A percentile compares a stretch with the other conserved stretches of the same genome.
Evolutionary conservation across 2,329 filamentous ascomycete species (phyloP).

Genomic region (Verticillium longisporum): DNA sequence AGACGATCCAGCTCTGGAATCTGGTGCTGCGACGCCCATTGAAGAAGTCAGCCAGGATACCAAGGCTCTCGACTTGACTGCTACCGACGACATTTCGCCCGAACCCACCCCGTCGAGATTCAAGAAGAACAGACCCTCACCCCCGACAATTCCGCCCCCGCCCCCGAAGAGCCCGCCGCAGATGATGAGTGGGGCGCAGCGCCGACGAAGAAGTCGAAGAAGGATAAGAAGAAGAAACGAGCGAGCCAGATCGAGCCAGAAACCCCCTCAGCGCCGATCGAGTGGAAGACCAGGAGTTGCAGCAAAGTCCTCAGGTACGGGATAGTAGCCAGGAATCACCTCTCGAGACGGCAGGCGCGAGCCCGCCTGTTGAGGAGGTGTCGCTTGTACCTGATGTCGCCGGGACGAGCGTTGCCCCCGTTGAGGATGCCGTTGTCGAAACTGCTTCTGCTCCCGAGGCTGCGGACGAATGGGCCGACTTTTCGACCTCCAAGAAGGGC

Average conservation of each 20-base stretch:
- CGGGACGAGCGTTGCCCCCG: background rate
- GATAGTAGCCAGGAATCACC: constrained; percentile 3
- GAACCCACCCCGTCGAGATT: background rate
- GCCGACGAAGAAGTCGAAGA: constrained; percentile 10
- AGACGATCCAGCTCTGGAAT: background rate
- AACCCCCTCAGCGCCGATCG: background rate
- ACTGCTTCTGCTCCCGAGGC: background rate
- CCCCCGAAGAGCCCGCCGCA: background rate
- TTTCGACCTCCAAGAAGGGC: background rate
- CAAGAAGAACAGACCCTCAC: background rate
- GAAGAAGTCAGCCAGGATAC: background rate
- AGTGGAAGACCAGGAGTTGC: constrained; percentile 3
- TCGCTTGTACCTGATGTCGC: background rate
- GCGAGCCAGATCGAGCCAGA: constrained; percentile 3
- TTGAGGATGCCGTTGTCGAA: background rate
- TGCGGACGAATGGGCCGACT: background rate
- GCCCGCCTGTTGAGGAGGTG: background rate
- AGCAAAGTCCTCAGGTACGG: constrained; percentile 3
- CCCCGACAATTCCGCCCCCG: background rate
- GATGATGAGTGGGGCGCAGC: background rate
- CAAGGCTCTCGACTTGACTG: background rate
- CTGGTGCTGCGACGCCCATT: constrained; percentile 1
- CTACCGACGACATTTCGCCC: background rate
- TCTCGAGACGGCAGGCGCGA: background rate
- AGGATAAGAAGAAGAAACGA: constrained; percentile 12